Evolutionary conservation across 2,329 filamentous ascomycete genomes (phyloP), one percentile per base, ranked within the genome.

Genomic region (Cercospora zeae-maydis): DNA sequence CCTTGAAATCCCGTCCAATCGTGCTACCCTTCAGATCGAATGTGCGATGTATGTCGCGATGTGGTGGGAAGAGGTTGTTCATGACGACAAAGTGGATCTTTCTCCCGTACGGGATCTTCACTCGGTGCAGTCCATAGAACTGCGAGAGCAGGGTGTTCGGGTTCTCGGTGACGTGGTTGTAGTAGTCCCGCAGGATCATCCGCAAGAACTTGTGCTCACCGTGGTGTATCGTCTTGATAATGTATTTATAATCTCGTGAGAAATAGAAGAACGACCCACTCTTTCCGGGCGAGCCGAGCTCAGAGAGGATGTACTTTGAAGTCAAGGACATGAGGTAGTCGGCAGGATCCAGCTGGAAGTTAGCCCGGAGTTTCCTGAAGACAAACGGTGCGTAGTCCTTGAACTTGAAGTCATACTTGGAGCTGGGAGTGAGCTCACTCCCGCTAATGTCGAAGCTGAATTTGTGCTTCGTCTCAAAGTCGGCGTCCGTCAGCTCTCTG

Each of bases 311-410:
- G 78, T 99, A 99, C 79, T 99, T 99, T 77, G 93, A 95, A 13
- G 95, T 98, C 73, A 99, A 81, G 7, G 95, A 99, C 87, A 99
- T 96, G 65, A 99, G 86, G 75, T 99, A 99, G 78, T 99, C 95
- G 70, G 93, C 95, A 21, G 95, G 95, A 75, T 99, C 95, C 60
- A 98, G 86, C 71, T 89, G 87, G 80, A 99, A 99, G 66, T 89
- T 89, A 54, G 87, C 82, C 69, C 95, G 90, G 47, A 99, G 84
- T 78, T 92, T 91, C 72, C 95, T 91, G 79, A 99, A 99, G 63
- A 99, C 95, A 93, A 93, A 98, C 62, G 95, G 95, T n/a, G 93
- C 93, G 78, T 99, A 99, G 79, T 99, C 95, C 81, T 99, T 99
- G 84, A 99, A 99, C 78, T 99, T 99, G 87, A 99, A 99, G 80